Evolutionary conservation across 257 asterid genomes (phyloP), one percentile per base, ranked within the genome.

Genomic region (Jacaranda mimosifolia): DNA sequence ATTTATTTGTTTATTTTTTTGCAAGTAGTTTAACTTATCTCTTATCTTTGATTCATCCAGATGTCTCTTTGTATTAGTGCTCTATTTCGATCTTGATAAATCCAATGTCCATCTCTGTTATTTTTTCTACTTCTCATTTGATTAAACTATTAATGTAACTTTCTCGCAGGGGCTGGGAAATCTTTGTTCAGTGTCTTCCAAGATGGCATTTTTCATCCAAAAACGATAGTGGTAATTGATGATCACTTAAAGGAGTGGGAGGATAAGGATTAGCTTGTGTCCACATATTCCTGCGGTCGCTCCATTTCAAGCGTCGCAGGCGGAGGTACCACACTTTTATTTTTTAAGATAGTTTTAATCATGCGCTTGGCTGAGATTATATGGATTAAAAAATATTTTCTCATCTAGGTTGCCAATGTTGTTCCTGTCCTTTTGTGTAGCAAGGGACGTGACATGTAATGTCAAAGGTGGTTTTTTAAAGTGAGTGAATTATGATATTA

Each of bases 201-300:
- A 83, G 79, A 79, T 85, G 98, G 98, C 35, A 89, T 70, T 75
- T 93, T 97, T 82, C 98, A 96, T 89, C 98, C 97, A 45, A 96
- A 85, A 79, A 90, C 93, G 97, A 93, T 97, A 38, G 91, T 93
- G 99, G 99, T 93, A 62, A 93, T 96, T 77, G 99, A 96, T 78
- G 99, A 96, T 79, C 97, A 98, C 59, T 68, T 90, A 77, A 91
- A 89, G 84, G 99, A 93, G 70, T 96, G 99, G 99, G 99, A 96
- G 71, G 99, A 93, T 59, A 93, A 87, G 87, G 99, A 96, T 81
- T 98, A 96, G 79, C 97, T 77, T 94, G 97, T 63, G 99, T 96
- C 76, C 99, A 96, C 43, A 98, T 91, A 21, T 96, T 68, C 97
- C 98, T 83, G 84, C 99, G 58, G 93, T 96, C 87, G 86, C 94